These are phyloP conservation scores for Auricularia sp. DNA, from an alignment of 768 basidiomycete species.

Conservation along the genomic window DNA sequence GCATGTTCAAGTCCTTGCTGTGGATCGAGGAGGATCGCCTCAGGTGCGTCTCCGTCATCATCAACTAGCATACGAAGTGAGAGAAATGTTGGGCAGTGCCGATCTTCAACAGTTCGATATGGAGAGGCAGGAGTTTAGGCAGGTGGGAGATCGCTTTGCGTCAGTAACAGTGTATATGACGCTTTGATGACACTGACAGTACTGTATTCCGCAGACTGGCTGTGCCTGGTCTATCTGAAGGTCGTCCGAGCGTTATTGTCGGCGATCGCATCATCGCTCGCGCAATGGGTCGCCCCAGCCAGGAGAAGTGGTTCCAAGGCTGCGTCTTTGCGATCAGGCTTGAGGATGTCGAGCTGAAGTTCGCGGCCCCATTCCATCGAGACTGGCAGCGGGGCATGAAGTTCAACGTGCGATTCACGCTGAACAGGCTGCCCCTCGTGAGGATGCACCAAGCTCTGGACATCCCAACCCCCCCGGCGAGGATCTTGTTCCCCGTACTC, in stretches of 20 bases:
- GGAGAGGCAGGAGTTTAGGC: background rate
- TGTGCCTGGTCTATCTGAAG: slow-evolving; percentile 48
- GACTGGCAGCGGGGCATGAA: slow-evolving; percentile 22
- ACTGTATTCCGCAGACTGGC: slow-evolving; percentile 25
- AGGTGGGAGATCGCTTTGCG: slow-evolving; percentile 18
- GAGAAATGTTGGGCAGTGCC: slow-evolving; percentile 9
- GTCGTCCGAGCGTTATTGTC: slow-evolving; percentile 46
- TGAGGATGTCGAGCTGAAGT: slow-evolving; percentile 34
- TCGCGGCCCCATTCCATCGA: slow-evolving; percentile 33
- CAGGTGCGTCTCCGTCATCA: background rate
- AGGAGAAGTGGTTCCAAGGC: slow-evolving; percentile 23
- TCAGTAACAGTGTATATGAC: background rate
- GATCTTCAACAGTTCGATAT: slow-evolving; percentile 29
- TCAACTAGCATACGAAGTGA: background rate
- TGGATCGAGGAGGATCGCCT: slow-evolving; percentile 35
- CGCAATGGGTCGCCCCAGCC: slow-evolving; percentile 4
- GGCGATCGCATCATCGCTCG: slow-evolving; percentile 35
- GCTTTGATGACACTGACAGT: background rate
- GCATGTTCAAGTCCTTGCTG: slow-evolving; percentile 35
- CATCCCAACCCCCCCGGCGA: slow-evolving; percentile 26
- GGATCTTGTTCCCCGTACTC: slow-evolving; percentile 38
- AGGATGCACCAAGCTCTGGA: slow-evolving; percentile 46
- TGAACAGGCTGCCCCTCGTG: slow-evolving; percentile 43
- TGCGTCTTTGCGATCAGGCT: slow-evolving; percentile 39
- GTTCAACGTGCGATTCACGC: slow-evolving; percentile 45